Percentiles rank a stretch among this genome's conserved stretches.
phyloP scores from a whole-genome alignment of 129 eudicot species.

The Cynara cardunculus region DNA sequence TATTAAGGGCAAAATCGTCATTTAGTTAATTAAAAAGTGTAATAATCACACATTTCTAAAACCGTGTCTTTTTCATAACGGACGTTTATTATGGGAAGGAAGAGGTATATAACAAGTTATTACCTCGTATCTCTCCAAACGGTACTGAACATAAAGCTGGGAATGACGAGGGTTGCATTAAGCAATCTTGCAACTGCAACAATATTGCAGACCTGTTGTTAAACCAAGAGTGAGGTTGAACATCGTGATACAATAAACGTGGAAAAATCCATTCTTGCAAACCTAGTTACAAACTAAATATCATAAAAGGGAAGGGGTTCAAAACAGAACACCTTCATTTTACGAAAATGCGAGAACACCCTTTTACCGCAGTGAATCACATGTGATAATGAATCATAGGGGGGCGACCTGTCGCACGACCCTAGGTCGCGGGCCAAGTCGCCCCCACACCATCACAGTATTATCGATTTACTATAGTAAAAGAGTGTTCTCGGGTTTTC shows the following conservation, averaged over 20 bases:
- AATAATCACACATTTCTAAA: neutral
- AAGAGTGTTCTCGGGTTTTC: neutral
- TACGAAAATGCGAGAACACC: neutral
- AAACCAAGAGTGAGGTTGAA: slow-evolving; percentile 22
- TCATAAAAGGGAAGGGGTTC: neutral
- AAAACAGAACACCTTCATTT: neutral
- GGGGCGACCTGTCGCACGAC: too few relatives aligned
- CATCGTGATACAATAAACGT: slow-evolving; percentile 7
- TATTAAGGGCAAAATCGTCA: neutral
- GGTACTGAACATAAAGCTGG: slow-evolving; percentile 81
- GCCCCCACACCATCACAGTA: too few relatives aligned
- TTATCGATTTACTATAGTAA: neutral
- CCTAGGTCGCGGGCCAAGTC: too few relatives aligned
- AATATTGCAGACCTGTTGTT: slow-evolving; percentile 87
- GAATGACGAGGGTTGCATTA: slow-evolving; percentile 91
- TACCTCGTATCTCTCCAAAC: slow-evolving; percentile 96
- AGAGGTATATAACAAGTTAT: neutral
- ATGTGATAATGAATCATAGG: too few relatives aligned
- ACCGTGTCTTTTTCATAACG: neutral
- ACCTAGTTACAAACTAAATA: neutral
- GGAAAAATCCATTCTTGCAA: neutral
- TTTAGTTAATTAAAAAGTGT: neutral
- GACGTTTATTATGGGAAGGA: neutral
- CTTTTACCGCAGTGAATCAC: neutral
- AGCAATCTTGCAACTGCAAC: slow-evolving; percentile 97